Conservation (phyloP, 1,139 yeast genomes). For the Candida smagusa region DNA sequence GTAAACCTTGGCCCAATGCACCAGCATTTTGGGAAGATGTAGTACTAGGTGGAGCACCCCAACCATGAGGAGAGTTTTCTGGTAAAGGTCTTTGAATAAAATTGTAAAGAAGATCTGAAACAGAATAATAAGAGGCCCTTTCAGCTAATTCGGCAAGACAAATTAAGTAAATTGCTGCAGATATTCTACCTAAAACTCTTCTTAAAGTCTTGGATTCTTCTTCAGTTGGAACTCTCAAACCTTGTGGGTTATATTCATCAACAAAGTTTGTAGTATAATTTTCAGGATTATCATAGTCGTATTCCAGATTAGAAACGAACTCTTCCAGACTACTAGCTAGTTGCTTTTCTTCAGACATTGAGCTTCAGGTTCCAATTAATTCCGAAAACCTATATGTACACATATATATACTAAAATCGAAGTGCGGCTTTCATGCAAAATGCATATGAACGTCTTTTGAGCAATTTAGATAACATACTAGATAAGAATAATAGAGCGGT, state of each 20-base stretch:
- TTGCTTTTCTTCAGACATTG: neutral
- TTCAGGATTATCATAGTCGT: constrained; percentile 15
- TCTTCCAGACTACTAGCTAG: neutral
- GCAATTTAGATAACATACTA: too few relatives aligned
- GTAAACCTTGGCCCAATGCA: constrained; percentile 19
- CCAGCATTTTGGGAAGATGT: constrained; percentile 16
- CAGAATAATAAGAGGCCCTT: constrained; percentile 21
- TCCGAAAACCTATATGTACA: neutral
- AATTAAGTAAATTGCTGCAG: constrained; percentile 16
- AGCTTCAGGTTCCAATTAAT: neutral
- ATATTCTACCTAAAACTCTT: constrained; percentile 16
- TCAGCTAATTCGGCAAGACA: constrained; percentile 22
- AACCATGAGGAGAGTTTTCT: constrained; percentile 12
- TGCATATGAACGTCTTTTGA: too few relatives aligned
- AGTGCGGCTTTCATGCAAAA: too few relatives aligned
- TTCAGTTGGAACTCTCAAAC: constrained; percentile 18
- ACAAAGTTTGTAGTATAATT: constrained; percentile 17
- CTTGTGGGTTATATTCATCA: constrained; percentile 19
- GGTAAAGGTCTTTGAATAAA: constrained; percentile 22
- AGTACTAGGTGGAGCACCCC: constrained; percentile 14
- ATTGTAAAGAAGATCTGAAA: constrained; percentile 17
- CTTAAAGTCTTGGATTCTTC: constrained; percentile 14
- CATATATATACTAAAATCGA: too few relatives aligned
- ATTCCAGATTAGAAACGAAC: constrained; percentile 1
- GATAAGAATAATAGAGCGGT: too few relatives aligned